These are phyloP conservation scores for Tetracentron sinense DNA, from an alignment of 164 flowering plant genomes.

Conservation along the genomic window DNA sequence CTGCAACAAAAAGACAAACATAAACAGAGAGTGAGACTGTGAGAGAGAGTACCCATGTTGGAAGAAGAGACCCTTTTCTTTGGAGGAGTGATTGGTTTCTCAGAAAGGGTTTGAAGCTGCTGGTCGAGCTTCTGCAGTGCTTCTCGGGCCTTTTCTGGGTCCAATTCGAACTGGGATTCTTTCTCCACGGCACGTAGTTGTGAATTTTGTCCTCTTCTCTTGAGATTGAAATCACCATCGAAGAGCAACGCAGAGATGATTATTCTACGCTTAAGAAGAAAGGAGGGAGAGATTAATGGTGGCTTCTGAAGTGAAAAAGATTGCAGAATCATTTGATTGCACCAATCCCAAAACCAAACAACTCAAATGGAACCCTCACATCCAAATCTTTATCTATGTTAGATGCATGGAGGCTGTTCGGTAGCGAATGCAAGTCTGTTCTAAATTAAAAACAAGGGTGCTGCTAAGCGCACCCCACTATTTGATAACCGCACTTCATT, in stretches of 20 bases:
- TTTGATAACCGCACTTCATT: no score
- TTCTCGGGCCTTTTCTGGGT: slow-evolving; percentile 61
- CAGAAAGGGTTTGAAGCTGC: slow-evolving; percentile 49
- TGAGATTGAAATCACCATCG: neutral
- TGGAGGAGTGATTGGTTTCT: slow-evolving; percentile 37
- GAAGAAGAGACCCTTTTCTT: slow-evolving; percentile 27
- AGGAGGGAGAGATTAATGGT: neutral
- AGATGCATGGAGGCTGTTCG: no score
- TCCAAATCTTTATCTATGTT: neutral
- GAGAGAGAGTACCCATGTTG: neutral
- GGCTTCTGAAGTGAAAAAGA: slow-evolving; percentile 11
- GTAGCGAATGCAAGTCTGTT: no score
- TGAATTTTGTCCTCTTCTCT: slow-evolving; percentile 4
- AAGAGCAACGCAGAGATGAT: neutral
- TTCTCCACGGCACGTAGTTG: slow-evolving; percentile 34
- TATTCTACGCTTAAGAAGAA: neutral
- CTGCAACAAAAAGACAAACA: neutral
- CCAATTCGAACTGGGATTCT: slow-evolving; percentile 56
- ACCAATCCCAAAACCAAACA: neutral
- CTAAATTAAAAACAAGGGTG: no score
- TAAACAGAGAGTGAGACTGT: neutral
- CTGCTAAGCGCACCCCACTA: no score
- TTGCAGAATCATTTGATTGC: slow-evolving; percentile 23
- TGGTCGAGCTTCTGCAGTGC: slow-evolving; percentile 64
- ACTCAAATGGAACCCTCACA: neutral